Percentiles rank a stretch among this genome's conserved stretches.
These are phyloP conservation scores for Penicillium occitanis DNA, from an alignment of 2,329 filamentous ascomycete genomes.

Conservation along the genomic window DNA sequence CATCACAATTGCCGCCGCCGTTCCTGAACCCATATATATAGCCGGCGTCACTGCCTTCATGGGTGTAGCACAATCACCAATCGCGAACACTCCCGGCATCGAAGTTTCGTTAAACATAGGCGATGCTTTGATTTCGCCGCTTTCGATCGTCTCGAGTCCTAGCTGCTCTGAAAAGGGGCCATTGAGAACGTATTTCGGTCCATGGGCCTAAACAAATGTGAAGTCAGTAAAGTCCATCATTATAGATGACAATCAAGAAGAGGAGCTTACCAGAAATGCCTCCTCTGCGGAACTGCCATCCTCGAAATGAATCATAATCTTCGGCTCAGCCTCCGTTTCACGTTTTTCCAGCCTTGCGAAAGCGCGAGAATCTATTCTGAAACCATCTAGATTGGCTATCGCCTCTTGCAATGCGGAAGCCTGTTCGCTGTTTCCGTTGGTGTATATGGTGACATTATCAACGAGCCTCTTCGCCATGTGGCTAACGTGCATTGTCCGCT, in stretches of 20 bases:
- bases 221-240: background rate
- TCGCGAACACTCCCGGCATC: conserved; percentile 14
- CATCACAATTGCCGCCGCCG: conserved; percentile 11
- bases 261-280: conserved; percentile 14
- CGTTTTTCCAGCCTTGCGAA: conserved; percentile 12
- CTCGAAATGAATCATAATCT: conserved; percentile 12
- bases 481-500: conserved; percentile 22
- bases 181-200: conserved; percentile 6
- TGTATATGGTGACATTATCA: conserved; percentile 53
- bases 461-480: conserved; percentile 43
- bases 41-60: conserved; percentile 17
- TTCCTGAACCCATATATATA: conserved; percentile 14
- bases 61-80: conserved; percentile 10
- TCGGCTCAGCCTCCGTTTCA: background rate
- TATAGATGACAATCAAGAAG: background rate
- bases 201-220: background rate
- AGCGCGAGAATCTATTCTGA: conserved; percentile 16
- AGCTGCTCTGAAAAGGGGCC: conserved; percentile 9
- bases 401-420: conserved; percentile 15
- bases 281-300: conserved; percentile 3
- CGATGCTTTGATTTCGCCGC: conserved; percentile 16
- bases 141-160: conserved; percentile 10
- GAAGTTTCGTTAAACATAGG: conserved; percentile 14
- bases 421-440: conserved; percentile 45
- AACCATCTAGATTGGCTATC: background rate